These are phyloP conservation scores for Hortiboletus rubellus DNA, from an alignment of 1,284 basidiomycete genomes.

Conservation along the genomic window DNA sequence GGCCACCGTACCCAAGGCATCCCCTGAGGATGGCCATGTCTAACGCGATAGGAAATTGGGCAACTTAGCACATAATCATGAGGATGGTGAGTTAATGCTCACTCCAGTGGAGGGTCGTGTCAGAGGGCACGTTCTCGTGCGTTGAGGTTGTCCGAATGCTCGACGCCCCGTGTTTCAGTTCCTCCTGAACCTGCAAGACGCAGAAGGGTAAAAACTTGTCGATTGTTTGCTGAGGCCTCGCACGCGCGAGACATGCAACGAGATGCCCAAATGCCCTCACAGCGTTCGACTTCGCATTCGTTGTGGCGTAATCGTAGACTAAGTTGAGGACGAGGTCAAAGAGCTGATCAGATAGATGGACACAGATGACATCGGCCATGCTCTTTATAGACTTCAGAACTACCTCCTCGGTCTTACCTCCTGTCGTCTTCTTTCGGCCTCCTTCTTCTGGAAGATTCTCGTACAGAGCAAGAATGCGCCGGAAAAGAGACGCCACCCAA, in stretches of 20 bases:
- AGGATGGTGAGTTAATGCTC: conserved; percentile 34
- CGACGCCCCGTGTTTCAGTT: conserved; percentile 92
- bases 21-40: conserved; percentile 80
- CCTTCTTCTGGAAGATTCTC: conserved; percentile 96
- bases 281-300: conserved; percentile 85
- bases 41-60: conserved; percentile 28
- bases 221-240: conserved; percentile 76
- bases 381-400: conserved; percentile 82
- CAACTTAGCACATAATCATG: conserved; percentile 5
- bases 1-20: conserved; percentile 72
- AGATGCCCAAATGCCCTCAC: conserved; percentile 91
- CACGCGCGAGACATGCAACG: conserved; percentile 82
- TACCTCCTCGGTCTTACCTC: conserved; percentile 84
- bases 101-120: conserved; percentile 96
- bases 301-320: conserved; percentile 84
- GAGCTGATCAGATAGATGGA: conserved; percentile 84
- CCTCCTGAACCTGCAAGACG: conserved; percentile 77
- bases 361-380: conserved; percentile 83
- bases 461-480: conserved; percentile 83
- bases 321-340: conserved; percentile 87
- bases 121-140: conserved; percentile 78
- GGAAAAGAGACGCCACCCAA: conserved; percentile 89
- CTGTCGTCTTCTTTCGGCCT: conserved; percentile 75
- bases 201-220: conserved; percentile 83
- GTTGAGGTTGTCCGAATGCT: conserved; percentile 87